Conservation (phyloP, 176 grass and related monocot species). For the Oryza australiensis region DNA sequence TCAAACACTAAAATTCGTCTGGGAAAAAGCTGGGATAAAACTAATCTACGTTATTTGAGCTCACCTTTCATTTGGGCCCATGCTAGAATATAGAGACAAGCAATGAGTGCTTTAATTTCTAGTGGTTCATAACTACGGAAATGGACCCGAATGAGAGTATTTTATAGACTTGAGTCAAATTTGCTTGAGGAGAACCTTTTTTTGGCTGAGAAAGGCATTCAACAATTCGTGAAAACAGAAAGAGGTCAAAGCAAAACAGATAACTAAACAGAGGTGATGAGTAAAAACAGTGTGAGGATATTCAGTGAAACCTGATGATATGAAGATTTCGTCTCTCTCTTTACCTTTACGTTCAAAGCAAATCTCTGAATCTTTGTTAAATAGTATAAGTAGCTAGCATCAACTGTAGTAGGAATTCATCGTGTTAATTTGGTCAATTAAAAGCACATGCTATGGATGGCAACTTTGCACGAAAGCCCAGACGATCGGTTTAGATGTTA, state of each 20-base stretch:
- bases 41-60: not conserved
- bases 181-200: too few relatives aligned
- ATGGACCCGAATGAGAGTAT: not conserved
- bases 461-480: slow-evolving; percentile 16
- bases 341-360: not conserved
- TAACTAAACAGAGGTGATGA: too few relatives aligned
- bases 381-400: not conserved
- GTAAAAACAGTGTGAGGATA: too few relatives aligned
- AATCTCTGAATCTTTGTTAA: not conserved
- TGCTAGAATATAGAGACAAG: not conserved
- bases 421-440: slow-evolving; percentile 14
- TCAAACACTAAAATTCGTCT: slow-evolving; percentile 8
- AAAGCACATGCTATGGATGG: slow-evolving; percentile 11
- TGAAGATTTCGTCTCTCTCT: not conserved
- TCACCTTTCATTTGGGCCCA: slow-evolving; percentile 18
- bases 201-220: too few relatives aligned
- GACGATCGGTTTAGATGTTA: not conserved
- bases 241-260: too few relatives aligned
- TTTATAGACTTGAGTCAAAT: too few relatives aligned
- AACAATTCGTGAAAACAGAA: too few relatives aligned
- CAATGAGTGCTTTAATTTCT: not conserved
- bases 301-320: not conserved
- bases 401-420: not conserved
- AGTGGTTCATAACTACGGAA: not conserved
- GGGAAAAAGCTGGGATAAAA: not conserved